Conservation (phyloP, 768 basidiomycete species). For the Boletus sp. region DNA sequence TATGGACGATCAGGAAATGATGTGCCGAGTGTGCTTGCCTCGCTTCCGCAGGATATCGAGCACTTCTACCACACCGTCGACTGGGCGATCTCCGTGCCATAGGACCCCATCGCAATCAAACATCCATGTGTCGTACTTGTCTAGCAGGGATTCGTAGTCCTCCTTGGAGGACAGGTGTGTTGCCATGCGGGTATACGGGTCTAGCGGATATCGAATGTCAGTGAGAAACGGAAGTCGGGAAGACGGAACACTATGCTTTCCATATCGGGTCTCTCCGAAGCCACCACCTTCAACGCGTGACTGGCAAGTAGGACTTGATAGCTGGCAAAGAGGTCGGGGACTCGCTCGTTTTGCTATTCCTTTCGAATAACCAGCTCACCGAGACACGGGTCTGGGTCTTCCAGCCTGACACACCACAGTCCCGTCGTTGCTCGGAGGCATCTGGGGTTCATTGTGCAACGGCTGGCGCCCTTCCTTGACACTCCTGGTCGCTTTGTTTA, state of each 20-base stretch:
- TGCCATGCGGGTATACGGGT: slow-evolving; percentile 22
- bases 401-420: not conserved
- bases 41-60: slow-evolving; percentile 65
- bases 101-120: slow-evolving; percentile 97
- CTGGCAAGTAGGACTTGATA: not conserved
- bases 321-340: not conserved
- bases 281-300: not conserved
- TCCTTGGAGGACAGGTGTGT: slow-evolving; percentile 31
- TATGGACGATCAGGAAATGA: slow-evolving; percentile 1
- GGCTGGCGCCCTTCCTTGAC: not conserved
- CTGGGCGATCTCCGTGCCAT: slow-evolving; percentile 79
- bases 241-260: slow-evolving; percentile 21
- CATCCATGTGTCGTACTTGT: slow-evolving; percentile 88
- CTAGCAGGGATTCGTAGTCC: slow-evolving; percentile 49
- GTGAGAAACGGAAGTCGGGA: not conserved
- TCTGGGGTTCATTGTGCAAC: not conserved
- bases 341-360: not conserved
- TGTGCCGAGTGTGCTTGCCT: slow-evolving; percentile 47
- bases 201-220: slow-evolving; percentile 10
- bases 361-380: not conserved
- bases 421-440: not conserved
- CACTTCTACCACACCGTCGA: slow-evolving; percentile 77
- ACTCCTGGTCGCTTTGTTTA: slow-evolving; percentile 1
- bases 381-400: too few species aligned
- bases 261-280: slow-evolving; percentile 17